Evolutionary conservation across 495 filamentous ascomycete species (phyloP), one percentile per base, ranked within the genome.

Genomic region (Penicillium riverlandense): DNA sequence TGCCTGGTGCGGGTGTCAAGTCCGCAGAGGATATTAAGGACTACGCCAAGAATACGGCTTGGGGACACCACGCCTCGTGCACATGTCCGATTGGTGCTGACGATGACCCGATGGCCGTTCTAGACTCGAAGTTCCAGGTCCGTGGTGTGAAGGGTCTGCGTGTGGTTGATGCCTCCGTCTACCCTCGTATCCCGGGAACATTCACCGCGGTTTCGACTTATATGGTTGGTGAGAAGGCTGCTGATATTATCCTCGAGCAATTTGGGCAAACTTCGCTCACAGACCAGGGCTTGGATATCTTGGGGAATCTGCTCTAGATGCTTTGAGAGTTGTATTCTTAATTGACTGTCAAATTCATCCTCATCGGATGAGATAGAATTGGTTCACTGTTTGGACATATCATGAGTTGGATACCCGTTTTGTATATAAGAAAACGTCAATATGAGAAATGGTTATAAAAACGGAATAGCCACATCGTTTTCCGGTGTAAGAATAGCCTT

Each of bases 81-180:
- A 76, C 75, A 4, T 70, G 63, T 32, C 54, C 70, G 4, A 82
- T 81, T 49, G 78, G 78, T 5, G 43, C 51, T 0, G 65, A 70
- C 31, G 53, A 52, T 14, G 76, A 81, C 48, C 58, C 62, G 16
- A 66, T 71, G 54, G 77, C 77, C 0, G 77, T 80, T 27, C 42
- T 83, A 27, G 78, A 82, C 49, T 59, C 59, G 0, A 62, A 68
- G 49, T 76, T 77, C 36, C 53, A 71, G 2, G 78, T 83, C 0
- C 57, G 71, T 32, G 73, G 74, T 1, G 66, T 72, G 0, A 49
- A 63, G n/a, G 60, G 69, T 8, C 44, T 82, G 54, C 60, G 79
- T 28, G 75, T 81, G 5, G 77, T 81, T 2, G 79, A 82, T 58
- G 77, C 78, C 13, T 65, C 57, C 13, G 72, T 72, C 1, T 77